phyloP scores from a whole-genome alignment of 345 rosid species.

The Camelina neglecta region DNA sequence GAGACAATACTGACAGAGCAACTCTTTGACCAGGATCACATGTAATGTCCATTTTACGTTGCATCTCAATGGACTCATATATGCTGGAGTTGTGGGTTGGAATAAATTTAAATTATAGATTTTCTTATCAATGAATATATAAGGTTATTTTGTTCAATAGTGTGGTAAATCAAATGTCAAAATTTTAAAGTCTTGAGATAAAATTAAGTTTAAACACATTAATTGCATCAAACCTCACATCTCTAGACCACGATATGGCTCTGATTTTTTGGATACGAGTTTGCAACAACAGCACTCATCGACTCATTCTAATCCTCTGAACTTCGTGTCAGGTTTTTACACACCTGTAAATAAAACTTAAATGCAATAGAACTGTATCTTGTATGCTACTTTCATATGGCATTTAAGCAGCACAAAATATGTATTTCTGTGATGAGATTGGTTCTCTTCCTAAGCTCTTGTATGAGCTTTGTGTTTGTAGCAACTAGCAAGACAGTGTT shows the following conservation, averaged over 20 bases:
- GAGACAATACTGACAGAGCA: not conserved
- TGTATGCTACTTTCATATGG: too few species aligned
- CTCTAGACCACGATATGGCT: not conserved
- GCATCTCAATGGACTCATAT: not conserved
- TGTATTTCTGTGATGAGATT: too few species aligned
- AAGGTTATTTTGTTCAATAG: not conserved
- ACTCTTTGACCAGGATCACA: slow-evolving; percentile 12
- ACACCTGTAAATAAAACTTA: too few species aligned
- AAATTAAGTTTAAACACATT: not conserved
- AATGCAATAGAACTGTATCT: too few species aligned
- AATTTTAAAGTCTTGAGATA: too few species aligned
- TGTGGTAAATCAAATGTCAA: not conserved
- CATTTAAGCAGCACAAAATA: too few species aligned
- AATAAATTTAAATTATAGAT: not conserved
- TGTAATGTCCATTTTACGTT: slow-evolving; percentile 23
- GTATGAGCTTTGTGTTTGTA: not conserved
- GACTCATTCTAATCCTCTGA: too few species aligned
- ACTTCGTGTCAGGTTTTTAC: too few species aligned
- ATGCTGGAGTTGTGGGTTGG: not conserved
- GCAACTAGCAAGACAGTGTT: not conserved
- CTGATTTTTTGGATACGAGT: not conserved
- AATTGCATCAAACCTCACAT: not conserved
- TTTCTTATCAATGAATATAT: not conserved
- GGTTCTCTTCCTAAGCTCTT: not conserved
- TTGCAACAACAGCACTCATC: too few species aligned